Base-by-base conservation (phyloP, 2,329 filamentous ascomycete species). In the Xylaria sp. region DNA sequence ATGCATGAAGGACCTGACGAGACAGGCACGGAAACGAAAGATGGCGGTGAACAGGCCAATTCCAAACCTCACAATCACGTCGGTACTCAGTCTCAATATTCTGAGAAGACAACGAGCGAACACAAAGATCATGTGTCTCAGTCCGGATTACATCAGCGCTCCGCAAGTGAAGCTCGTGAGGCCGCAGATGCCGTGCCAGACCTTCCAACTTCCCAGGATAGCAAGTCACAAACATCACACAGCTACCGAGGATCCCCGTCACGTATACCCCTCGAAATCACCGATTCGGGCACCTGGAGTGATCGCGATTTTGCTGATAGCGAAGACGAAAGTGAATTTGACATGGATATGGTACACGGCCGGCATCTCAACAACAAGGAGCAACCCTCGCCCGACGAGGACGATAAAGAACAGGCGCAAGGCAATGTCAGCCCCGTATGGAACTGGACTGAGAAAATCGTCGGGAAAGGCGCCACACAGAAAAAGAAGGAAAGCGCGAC, bases 201-300 rank as follows among this genome's bases (percentile, higher is more conserved):
- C 46, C 73, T 85, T 33, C 82, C 79, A 5, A 64, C 65, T 23
- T 37, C 72, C 7, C 55, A 70, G 12, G 63, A 69, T 15, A 64
- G 61, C 31, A 70, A 65, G 40, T 61, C 62, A 14, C 62, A 69
- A 25, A 61, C 65, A 23, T 61, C 69, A 8, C 65, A 70, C 35
- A 72, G 66, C 59, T 71, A 61, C 23, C 63, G 59, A 12, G 68
- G 72, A 33, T 67, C 65, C 64, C 73, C 70, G 9, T 50, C 69
- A 11, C 74, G 72, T 4, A 69, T 70, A 28, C 68, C 63, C 19
- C 66, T 71, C 33, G 73, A 77, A 31, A 67, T 79, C 35, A 68
- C 73, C 23, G 87, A 89, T 68, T 88, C 85, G 2, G 79, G 84
- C 57, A 82, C 81, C 3, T 91, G 89, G 89, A 89, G 86, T 72